Percentiles rank a stretch among this genome's conserved stretches.
These are phyloP conservation scores for Clitopilus passeckerianus DNA, from an alignment of 768 basidiomycete species.

Conservation along the genomic window DNA sequence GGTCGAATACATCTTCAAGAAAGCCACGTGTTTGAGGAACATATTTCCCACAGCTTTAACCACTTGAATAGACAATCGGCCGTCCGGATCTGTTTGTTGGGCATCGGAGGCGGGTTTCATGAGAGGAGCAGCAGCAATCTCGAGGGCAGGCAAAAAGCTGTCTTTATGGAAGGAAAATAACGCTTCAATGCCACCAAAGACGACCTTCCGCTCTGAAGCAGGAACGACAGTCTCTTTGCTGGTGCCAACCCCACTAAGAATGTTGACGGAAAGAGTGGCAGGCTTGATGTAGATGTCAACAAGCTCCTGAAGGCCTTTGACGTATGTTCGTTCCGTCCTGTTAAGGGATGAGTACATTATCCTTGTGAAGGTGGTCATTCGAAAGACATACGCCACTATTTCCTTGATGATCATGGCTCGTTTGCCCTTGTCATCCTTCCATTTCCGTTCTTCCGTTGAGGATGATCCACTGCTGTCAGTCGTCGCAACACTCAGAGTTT, in stretches of 20 bases:
- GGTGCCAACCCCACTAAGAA: slow-evolving; percentile 66
- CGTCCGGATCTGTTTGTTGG: slow-evolving; percentile 59
- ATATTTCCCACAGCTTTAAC: slow-evolving; percentile 82
- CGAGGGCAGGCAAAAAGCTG: slow-evolving; percentile 88
- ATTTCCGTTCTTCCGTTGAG: slow-evolving; percentile 67
- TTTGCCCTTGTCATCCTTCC: slow-evolving; percentile 87
- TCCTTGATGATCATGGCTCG: slow-evolving; percentile 83
- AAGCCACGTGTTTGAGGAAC: slow-evolving; percentile 91
- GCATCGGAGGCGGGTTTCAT: slow-evolving; percentile 43
- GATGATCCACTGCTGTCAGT: slow-evolving; percentile 69
- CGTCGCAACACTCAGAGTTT: slow-evolving; percentile 71
- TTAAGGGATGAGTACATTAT: neutral
- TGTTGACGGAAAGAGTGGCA: slow-evolving; percentile 62
- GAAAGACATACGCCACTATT: slow-evolving; percentile 74
- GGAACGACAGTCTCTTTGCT: slow-evolving; percentile 85
- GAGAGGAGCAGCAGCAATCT: slow-evolving; percentile 68
- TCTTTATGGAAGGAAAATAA: slow-evolving; percentile 90
- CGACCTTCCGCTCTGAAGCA: slow-evolving; percentile 78
- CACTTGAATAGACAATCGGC: slow-evolving; percentile 66
- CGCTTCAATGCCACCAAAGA: slow-evolving; percentile 87
- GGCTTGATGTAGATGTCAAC: slow-evolving; percentile 95
- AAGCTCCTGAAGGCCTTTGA: slow-evolving; percentile 89
- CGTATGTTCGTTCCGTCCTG: slow-evolving; percentile 93
- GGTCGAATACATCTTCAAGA: slow-evolving; percentile 98
- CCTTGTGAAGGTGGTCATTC: slow-evolving; percentile 8